These are phyloP conservation scores for Monilinia fructicola DNA, from an alignment of 2,329 filamentous ascomycete species.

Conservation along the genomic window DNA sequence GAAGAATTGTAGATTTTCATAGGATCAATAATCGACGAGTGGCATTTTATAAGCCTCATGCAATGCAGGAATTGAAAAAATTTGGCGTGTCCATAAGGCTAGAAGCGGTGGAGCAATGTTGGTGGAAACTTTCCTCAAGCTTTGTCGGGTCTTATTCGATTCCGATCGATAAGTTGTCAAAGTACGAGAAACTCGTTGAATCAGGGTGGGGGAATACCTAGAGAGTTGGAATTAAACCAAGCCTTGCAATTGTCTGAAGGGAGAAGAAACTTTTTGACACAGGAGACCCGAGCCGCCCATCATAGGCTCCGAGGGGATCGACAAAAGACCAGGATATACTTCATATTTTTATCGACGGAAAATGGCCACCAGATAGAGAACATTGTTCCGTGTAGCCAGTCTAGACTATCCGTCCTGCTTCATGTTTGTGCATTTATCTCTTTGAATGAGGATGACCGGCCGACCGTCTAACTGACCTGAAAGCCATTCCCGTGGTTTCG, in stretches of 20 bases:
- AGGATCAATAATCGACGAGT: constrained; percentile 5
- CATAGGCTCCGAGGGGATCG: background rate
- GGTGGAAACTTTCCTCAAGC: constrained; percentile 8
- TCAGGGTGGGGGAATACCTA: background rate
- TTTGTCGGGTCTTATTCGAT: constrained; percentile 21
- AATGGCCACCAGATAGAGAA: constrained; percentile 10
- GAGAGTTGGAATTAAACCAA: background rate
- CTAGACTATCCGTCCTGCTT: background rate
- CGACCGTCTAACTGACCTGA: constrained; percentile 2
- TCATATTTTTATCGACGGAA: background rate
- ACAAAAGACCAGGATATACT: constrained; percentile 1
- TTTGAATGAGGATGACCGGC: background rate
- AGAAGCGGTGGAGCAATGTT: constrained; percentile 31
- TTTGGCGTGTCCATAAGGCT: constrained; percentile 28
- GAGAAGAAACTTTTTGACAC: background rate
- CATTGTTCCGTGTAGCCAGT: background rate
- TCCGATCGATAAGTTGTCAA: constrained; percentile 6
- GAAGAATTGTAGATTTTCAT: background rate
- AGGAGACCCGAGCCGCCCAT: background rate
- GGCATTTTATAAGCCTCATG: constrained; percentile 18
- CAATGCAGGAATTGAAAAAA: constrained; percentile 32
- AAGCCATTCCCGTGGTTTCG: constrained; percentile 8
- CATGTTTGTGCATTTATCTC: background rate
- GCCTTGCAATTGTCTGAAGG: background rate
- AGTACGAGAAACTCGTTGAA: background rate